These are phyloP conservation scores for Globisporangium iwayamae DNA, from an alignment of 352 stramenopile species.

Conservation along the genomic window DNA sequence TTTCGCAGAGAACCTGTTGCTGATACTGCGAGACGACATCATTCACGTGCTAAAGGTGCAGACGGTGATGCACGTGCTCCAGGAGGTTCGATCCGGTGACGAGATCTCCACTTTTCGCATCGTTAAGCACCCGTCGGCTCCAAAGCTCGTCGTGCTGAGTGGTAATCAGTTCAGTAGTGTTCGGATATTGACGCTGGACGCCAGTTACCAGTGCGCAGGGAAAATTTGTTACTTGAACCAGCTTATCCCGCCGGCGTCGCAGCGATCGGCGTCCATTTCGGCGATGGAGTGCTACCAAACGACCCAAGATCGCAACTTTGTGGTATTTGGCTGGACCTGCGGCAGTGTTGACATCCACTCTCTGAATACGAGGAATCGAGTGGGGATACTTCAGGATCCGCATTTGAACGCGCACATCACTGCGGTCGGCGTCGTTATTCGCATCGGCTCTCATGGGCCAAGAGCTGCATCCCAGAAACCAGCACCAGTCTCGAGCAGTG, in stretches of 20 bases:
- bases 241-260: background rate
- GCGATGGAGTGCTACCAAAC: constrained; percentile 18
- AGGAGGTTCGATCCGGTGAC: constrained; percentile 16
- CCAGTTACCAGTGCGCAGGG: background rate
- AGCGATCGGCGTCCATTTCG: constrained; percentile 14
- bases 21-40: constrained; percentile 45
- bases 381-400: constrained; percentile 45
- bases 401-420: constrained; percentile 39
- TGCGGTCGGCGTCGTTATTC: constrained; percentile 18
- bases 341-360: constrained; percentile 45
- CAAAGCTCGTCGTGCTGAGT: constrained; percentile 13
- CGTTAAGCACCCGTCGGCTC: constrained; percentile 14
- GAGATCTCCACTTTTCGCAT: constrained; percentile 20
- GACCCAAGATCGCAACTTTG: constrained; percentile 11
- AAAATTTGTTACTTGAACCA: background rate
- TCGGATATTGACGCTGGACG: constrained; percentile 2
- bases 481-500: background rate
- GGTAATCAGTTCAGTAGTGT: constrained; percentile 3
- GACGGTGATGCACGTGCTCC: constrained; percentile 30
- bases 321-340: constrained; percentile 49
- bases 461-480: background rate
- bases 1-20: constrained; percentile 46
- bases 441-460: background rate
- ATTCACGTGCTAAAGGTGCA: constrained; percentile 75
- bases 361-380: constrained; percentile 14